Conservation (phyloP, 805 yeast genomes). For the Candida pini region DNA sequence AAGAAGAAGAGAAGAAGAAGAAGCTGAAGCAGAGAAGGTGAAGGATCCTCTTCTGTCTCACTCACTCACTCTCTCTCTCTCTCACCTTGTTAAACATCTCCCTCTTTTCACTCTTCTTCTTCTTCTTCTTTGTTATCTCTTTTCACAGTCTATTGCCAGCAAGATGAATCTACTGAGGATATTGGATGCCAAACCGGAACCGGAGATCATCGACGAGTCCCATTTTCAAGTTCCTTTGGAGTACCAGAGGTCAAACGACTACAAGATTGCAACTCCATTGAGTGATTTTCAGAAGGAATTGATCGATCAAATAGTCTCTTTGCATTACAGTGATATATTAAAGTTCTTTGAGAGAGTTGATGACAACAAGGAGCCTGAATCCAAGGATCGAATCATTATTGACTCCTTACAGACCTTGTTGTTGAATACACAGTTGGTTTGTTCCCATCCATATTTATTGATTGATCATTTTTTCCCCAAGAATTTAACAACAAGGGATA, state of each 20-base stretch:
- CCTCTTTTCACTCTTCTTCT: neutral
- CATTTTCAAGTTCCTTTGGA: slow-evolving; percentile 31
- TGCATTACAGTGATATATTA: slow-evolving; percentile 86
- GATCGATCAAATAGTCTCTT: slow-evolving; percentile 84
- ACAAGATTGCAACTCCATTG: slow-evolving; percentile 77
- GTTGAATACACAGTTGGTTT: slow-evolving; percentile 68
- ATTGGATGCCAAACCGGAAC: slow-evolving; percentile 80
- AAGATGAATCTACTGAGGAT: slow-evolving; percentile 73
- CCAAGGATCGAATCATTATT: slow-evolving; percentile 49
- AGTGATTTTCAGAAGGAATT: slow-evolving; percentile 81
- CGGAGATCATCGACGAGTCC: slow-evolving; percentile 62
- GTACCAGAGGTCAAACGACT: slow-evolving; percentile 50
- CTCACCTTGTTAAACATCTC: no score
- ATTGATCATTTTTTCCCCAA: slow-evolving; percentile 85
- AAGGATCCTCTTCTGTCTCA: no score
- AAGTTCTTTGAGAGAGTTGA: slow-evolving; percentile 70
- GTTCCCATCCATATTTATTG: slow-evolving; percentile 83
- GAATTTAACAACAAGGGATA: slow-evolving; percentile 63
- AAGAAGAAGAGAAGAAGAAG: no score
- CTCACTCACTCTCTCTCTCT: no score
- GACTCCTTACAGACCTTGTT: slow-evolving; percentile 74
- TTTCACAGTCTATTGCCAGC: no score
- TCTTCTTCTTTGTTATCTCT: neutral
- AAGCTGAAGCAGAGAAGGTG: no score
- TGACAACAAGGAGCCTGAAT: slow-evolving; percentile 27